A percentile compares a stretch with the other conserved stretches of the same genome.
Evolutionary conservation across 1,284 basidiomycete species (phyloP).

Genomic region (Papiliotrema terrestris): DNA sequence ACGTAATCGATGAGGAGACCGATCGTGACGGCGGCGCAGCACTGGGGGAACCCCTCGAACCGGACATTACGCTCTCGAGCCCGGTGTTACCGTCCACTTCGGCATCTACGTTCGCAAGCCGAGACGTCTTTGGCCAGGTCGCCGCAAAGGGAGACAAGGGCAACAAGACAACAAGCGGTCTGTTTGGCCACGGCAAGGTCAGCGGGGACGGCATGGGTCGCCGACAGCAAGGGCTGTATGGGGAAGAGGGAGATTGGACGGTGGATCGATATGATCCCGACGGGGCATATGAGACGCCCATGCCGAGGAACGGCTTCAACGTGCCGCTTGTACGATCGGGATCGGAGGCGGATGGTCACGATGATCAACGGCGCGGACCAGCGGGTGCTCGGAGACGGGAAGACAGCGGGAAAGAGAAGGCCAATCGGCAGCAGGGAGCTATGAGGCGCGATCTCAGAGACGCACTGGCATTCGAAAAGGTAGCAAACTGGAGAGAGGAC

Average conservation of each 20-base stretch:
- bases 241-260: no score
- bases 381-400: neutral
- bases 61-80: slow-evolving; percentile 13
- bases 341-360: no score
- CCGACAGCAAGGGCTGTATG: no score
- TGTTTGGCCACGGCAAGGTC: no score
- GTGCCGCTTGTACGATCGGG: no score
- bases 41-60: slow-evolving; percentile 11
- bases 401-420: neutral
- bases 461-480: neutral
- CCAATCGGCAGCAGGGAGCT: neutral
- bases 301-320: neutral
- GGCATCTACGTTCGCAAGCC: neutral
- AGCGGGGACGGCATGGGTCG: no score
- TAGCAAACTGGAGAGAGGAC: neutral
- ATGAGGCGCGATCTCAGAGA: neutral
- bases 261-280: no score
- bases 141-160: no score
- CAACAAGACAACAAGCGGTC: no score
- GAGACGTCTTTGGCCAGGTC: neutral
- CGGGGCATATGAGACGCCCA: neutral
- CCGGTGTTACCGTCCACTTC: neutral
- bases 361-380: neutral
- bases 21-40: neutral
- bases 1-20: slow-evolving; percentile 3